These are phyloP conservation scores for Prunus padus DNA, from an alignment of 306 rosid genomes.

Conservation along the genomic window DNA sequence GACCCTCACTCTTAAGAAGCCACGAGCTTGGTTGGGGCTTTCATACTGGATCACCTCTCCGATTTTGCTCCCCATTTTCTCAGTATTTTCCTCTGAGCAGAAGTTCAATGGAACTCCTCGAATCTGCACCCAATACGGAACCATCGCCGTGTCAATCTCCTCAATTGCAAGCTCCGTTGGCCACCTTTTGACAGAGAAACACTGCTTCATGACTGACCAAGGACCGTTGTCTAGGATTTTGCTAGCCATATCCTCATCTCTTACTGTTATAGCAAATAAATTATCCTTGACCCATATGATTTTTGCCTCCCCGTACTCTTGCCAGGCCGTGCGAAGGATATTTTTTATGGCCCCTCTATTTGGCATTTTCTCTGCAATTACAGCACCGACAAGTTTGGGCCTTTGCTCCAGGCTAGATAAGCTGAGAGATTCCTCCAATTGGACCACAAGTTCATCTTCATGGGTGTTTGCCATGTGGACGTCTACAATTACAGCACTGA, in stretches of 20 bases:
- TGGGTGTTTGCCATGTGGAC: no score
- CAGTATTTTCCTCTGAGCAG: neutral
- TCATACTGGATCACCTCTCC: neutral
- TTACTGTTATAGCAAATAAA: neutral
- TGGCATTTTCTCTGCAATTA: no score
- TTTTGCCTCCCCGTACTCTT: no score
- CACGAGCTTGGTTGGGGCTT: neutral
- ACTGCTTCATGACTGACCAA: neutral
- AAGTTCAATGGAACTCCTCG: neutral
- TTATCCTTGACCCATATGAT: neutral
- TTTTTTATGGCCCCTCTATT: no score
- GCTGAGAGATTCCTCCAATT: no score
- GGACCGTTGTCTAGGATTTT: neutral
- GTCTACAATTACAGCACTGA: no score
- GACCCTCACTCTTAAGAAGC: neutral
- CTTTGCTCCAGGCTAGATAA: no score
- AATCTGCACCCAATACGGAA: neutral
- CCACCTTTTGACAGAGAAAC: neutral
- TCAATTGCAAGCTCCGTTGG: neutral
- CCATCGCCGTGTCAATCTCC: neutral
- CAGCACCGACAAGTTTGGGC: no score
- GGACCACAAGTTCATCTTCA: no score
- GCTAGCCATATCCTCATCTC: neutral
- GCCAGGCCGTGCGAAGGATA: no score
- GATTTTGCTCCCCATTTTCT: neutral